phyloP scores from a whole-genome alignment of 495 filamentous ascomycete species.

The Tuber melanosporum region DNA sequence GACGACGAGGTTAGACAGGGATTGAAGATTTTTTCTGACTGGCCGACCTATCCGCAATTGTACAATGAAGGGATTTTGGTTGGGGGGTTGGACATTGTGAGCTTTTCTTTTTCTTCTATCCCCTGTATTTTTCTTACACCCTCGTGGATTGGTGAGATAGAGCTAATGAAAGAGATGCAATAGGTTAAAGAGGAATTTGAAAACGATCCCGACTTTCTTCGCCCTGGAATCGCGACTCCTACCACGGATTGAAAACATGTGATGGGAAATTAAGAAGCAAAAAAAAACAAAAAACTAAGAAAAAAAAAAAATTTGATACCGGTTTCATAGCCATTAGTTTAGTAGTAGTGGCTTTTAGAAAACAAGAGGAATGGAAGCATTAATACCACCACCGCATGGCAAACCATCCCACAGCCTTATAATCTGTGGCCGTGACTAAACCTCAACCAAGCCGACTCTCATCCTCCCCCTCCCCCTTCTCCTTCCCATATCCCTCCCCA shows the following conservation, averaged over 20 bases:
- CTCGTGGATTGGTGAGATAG: neutral
- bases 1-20: constrained; percentile 97
- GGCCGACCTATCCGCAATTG: constrained; percentile 93
- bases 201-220: constrained; percentile 61
- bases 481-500: constrained; percentile 41
- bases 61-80: constrained; percentile 77
- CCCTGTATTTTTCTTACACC: neutral
- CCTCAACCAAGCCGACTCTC: constrained; percentile 12
- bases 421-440: neutral
- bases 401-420: neutral
- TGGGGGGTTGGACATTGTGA: constrained; percentile 92
- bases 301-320: constrained; percentile 1
- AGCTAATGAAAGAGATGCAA: constrained; percentile 12
- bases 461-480: constrained; percentile 44
- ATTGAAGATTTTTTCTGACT: constrained; percentile 88
- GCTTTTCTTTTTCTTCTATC: constrained; percentile 43
- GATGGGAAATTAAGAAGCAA: neutral
- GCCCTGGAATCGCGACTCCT: constrained; percentile 26
- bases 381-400: neutral
- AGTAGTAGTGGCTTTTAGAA: constrained; percentile 4
- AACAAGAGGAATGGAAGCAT: neutral
- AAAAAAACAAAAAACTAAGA: neutral
- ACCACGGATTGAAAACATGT: neutral
- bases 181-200: constrained; percentile 59
- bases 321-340: neutral